phyloP scores from a whole-genome alignment of 176 grass and related monocot genomes.

The Juncus inflexus region DNA sequence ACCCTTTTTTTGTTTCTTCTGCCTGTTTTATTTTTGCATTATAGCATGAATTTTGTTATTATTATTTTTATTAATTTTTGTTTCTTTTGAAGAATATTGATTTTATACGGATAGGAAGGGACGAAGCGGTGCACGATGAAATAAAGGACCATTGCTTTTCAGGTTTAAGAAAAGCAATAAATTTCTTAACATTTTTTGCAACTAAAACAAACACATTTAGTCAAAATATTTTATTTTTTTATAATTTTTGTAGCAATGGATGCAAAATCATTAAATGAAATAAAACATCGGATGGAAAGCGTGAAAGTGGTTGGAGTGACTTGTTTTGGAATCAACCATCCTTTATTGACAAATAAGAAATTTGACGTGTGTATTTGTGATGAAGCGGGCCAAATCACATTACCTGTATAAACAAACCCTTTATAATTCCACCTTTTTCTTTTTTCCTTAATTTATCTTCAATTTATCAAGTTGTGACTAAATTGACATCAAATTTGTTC shows the following conservation, averaged over 20 bases:
- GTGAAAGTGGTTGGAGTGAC: conserved; percentile 89
- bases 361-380: conserved; percentile 98
- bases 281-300: conserved; percentile 82
- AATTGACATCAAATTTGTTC: too few relatives aligned
- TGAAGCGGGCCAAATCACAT: conserved; percentile 97
- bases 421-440: conserved; percentile 9
- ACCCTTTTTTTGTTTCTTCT: background rate
- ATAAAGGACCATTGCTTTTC: conserved; percentile 67
- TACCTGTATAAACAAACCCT: conserved; percentile 44
- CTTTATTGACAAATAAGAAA: conserved; percentile 81
- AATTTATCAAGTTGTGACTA: too few relatives aligned
- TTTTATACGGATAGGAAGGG: conserved; percentile 94
- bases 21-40: background rate
- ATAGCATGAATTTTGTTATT: conserved; percentile 6
- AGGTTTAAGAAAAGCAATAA: conserved; percentile 31
- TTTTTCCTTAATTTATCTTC: background rate
- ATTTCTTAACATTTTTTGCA: background rate
- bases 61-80: conserved; percentile 32
- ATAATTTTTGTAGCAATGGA: conserved; percentile 39
- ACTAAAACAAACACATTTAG: background rate
- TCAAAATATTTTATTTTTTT: conserved; percentile 23
- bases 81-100: conserved; percentile 60
- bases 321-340: conserved; percentile 89
- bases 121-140: conserved; percentile 74
- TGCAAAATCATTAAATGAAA: conserved; percentile 57